phyloP scores from a whole-genome alignment of 768 basidiomycete species.

The Kwoniella europaea region DNA sequence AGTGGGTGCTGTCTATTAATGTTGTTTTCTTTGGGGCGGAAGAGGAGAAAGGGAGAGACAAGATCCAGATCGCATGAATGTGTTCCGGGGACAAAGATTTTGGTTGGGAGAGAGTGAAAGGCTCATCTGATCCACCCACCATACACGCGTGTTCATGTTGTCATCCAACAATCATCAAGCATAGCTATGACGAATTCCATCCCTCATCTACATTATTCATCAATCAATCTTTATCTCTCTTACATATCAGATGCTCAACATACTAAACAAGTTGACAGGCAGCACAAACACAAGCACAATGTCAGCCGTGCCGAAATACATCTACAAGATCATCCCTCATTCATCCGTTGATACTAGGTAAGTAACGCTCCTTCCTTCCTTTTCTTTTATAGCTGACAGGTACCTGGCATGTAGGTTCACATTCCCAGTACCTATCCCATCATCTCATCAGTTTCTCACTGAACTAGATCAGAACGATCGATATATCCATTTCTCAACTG shows the following conservation, averaged over 20 bases:
- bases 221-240: background rate
- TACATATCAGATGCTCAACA: slow-evolving; percentile 2
- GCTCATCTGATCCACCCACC: background rate
- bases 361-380: slow-evolving; percentile 12
- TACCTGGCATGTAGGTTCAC: slow-evolving; percentile 33
- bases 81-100: too few species aligned
- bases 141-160: background rate
- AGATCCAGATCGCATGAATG: too few species aligned
- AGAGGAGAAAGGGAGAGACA: too few species aligned
- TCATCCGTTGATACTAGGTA: slow-evolving; percentile 51
- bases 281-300: slow-evolving; percentile 13
- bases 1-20: too few species aligned
- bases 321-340: slow-evolving; percentile 60
- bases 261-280: background rate
- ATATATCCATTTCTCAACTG: slow-evolving; percentile 64
- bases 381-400: background rate
- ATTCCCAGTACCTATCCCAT: slow-evolving; percentile 56
- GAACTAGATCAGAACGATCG: slow-evolving; percentile 61
- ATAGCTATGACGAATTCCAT: background rate
- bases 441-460: slow-evolving; percentile 58
- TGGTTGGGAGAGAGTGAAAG: too few species aligned
- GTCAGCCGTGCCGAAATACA: slow-evolving; percentile 45
- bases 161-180: background rate
- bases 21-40: too few species aligned
- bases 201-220: background rate